Conservation (phyloP, 495 filamentous ascomycete species). For the Xylaria intraflava region DNA sequence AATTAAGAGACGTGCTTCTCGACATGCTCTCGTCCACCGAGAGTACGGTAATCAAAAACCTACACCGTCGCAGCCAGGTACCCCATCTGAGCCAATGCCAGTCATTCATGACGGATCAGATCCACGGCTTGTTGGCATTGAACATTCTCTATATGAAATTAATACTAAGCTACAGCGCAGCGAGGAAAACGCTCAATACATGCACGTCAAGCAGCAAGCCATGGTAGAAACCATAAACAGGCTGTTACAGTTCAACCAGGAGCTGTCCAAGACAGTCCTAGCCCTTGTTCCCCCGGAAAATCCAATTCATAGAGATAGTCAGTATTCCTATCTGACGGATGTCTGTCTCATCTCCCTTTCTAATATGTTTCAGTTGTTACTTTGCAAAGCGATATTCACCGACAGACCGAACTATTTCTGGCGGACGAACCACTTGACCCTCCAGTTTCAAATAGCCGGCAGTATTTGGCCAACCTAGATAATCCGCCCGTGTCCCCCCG, state of each 20-base stretch:
- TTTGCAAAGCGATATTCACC: constrained; percentile 78
- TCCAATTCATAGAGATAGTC: constrained; percentile 57
- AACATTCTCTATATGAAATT: constrained; percentile 79
- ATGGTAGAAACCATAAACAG: constrained; percentile 75
- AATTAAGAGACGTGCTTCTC: constrained; percentile 93
- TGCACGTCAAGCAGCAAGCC: constrained; percentile 73
- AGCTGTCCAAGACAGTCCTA: constrained; percentile 65
- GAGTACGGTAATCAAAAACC: constrained; percentile 87
- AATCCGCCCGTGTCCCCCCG: constrained; percentile 86
- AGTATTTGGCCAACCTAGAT: constrained; percentile 71
- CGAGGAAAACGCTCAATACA: constrained; percentile 72
- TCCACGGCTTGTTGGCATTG: constrained; percentile 64
- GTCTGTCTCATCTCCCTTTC: not conserved
- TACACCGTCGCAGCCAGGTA: constrained; percentile 67
- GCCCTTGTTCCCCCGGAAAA: constrained; percentile 60
- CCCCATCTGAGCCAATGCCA: constrained; percentile 72
- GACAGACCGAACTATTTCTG: constrained; percentile 69
- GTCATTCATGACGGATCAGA: constrained; percentile 64
- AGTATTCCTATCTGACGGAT: constrained; percentile 28
- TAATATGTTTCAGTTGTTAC: constrained; percentile 51
- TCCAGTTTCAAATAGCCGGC: constrained; percentile 65
- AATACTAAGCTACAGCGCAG: constrained; percentile 65
- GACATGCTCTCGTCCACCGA: constrained; percentile 89
- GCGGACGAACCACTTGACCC: constrained; percentile 71
- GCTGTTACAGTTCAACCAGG: constrained; percentile 60